phyloP scores from a whole-genome alignment of 2,329 filamentous ascomycete species.

The Curvularia spicifera region DNA sequence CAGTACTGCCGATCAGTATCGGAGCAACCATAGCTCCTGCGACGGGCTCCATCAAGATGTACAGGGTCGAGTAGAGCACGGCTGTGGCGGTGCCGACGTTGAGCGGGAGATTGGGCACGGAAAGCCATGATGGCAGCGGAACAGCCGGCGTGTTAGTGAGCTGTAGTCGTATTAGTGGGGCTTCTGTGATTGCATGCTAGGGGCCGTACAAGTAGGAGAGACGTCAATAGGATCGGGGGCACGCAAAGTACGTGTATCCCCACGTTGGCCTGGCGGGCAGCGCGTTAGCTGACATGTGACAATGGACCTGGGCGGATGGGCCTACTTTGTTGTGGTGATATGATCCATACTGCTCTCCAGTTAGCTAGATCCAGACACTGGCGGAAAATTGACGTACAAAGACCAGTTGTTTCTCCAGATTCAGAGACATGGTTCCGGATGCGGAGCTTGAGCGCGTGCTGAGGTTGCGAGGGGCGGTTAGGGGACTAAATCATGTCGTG shows the following conservation, averaged over 20 bases:
- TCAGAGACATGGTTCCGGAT: constrained; percentile 61
- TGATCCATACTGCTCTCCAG: constrained; percentile 71
- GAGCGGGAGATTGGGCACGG: constrained; percentile 63
- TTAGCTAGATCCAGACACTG: constrained; percentile 18
- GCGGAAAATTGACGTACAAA: constrained; percentile 66
- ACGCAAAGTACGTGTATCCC: constrained; percentile 82
- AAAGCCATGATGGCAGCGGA: constrained; percentile 60
- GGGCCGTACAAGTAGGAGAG: constrained; percentile 70
- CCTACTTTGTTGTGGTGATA: constrained; percentile 77
- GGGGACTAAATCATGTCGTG: constrained; percentile 39
- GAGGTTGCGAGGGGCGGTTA: constrained; percentile 31
- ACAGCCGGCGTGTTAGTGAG: constrained; percentile 64
- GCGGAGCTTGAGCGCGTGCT: constrained; percentile 36
- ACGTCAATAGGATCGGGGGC: constrained; percentile 74
- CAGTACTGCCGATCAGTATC: constrained; percentile 76
- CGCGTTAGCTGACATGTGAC: constrained; percentile 34
- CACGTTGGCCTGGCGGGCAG: constrained; percentile 67
- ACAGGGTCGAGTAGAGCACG: constrained; percentile 75
- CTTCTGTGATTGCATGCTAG: background rate
- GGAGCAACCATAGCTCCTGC: constrained; percentile 80
- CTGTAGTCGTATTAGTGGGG: constrained; percentile 47
- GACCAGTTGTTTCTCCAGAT: constrained; percentile 80
- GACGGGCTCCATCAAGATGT: constrained; percentile 91
- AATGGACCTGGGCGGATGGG: constrained; percentile 10
- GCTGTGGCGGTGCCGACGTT: constrained; percentile 65